Percentiles rank a stretch among this genome's conserved stretches.
phyloP scores from a whole-genome alignment of 768 basidiomycete species.

The Astraeus odoratus region DNA sequence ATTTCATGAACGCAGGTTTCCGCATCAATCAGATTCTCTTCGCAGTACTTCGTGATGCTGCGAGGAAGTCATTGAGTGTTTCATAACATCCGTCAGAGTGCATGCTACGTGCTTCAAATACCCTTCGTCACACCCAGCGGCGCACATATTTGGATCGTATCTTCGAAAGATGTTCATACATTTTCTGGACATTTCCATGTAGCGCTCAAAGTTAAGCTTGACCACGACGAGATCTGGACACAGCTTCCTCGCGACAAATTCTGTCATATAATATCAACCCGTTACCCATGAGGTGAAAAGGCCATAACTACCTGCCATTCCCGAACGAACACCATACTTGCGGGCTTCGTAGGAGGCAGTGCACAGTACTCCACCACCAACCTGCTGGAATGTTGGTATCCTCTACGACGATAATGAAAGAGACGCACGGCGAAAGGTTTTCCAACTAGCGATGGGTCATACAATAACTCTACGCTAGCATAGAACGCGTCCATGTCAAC shows the following conservation, averaged over 20 bases:
- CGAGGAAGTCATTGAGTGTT: constrained; percentile 22
- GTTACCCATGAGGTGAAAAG: neutral
- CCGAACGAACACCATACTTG: constrained; percentile 85
- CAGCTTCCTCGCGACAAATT: constrained; percentile 88
- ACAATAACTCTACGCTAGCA: constrained; percentile 69
- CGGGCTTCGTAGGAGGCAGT: constrained; percentile 93
- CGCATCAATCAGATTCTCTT: constrained; percentile 52
- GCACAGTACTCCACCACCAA: constrained; percentile 76
- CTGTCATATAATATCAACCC: constrained; percentile 30
- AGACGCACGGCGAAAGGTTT: constrained; percentile 66
- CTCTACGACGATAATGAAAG: constrained; percentile 2
- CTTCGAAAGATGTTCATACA: constrained; percentile 64
- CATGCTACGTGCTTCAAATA: constrained; percentile 71
- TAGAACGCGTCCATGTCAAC: constrained; percentile 97
- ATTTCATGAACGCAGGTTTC: constrained; percentile 77
- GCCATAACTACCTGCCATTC: constrained; percentile 77
- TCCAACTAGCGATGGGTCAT: constrained; percentile 54
- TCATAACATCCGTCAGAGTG: neutral
- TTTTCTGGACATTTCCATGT: constrained; percentile 60
- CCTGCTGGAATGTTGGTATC: constrained; percentile 30
- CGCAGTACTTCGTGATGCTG: constrained; percentile 78
- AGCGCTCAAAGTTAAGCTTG: constrained; percentile 48
- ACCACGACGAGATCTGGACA: constrained; percentile 84
- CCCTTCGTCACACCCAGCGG: constrained; percentile 84
- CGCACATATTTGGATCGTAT: constrained; percentile 70